phyloP scores from a whole-genome alignment of 1,139 yeast genomes.

The Geotrichum histeridarum region DNA sequence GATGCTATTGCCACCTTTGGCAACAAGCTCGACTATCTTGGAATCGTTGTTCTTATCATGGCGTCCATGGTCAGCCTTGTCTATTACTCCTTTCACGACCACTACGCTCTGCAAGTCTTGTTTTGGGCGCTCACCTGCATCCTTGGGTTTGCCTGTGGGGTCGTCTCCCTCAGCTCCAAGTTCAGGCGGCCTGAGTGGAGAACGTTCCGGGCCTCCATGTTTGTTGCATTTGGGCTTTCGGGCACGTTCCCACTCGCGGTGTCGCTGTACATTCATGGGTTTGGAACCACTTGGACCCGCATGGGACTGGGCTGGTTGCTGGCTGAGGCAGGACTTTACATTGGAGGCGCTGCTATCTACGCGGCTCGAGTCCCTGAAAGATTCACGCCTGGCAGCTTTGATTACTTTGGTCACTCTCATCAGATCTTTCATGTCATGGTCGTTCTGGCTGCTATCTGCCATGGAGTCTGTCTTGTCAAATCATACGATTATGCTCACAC shows the following conservation, averaged over 20 bases:
- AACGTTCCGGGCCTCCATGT: conserved; percentile 70
- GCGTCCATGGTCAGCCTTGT: conserved; percentile 70
- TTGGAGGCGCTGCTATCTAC: conserved; percentile 71
- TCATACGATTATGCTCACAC: conserved; percentile 40
- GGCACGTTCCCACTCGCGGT: conserved; percentile 65
- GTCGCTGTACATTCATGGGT: conserved; percentile 47
- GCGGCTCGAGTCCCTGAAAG: conserved; percentile 79
- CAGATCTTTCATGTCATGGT: conserved; percentile 83
- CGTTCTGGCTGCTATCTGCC: conserved; percentile 74
- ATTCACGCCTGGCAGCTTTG: conserved; percentile 59
- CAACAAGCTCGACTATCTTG: conserved; percentile 80
- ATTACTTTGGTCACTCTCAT: conserved; percentile 77
- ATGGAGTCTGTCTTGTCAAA: conserved; percentile 59
- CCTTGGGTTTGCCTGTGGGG: conserved; percentile 60
- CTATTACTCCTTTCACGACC: conserved; percentile 60
- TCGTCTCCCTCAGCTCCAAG: conserved; percentile 57
- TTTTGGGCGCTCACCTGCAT: conserved; percentile 49
- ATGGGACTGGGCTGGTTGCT: conserved; percentile 58
- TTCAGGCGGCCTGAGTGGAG: conserved; percentile 71
- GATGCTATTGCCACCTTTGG: conserved; percentile 56
- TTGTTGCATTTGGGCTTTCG: conserved; percentile 73
- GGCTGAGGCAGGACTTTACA: conserved; percentile 67
- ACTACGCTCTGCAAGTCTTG: conserved; percentile 38
- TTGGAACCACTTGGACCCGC: conserved; percentile 46
- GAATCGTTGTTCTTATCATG: conserved; percentile 71